These are phyloP conservation scores for Platanus orientalis DNA, from an alignment of 164 flowering plant genomes.

Conservation along the genomic window DNA sequence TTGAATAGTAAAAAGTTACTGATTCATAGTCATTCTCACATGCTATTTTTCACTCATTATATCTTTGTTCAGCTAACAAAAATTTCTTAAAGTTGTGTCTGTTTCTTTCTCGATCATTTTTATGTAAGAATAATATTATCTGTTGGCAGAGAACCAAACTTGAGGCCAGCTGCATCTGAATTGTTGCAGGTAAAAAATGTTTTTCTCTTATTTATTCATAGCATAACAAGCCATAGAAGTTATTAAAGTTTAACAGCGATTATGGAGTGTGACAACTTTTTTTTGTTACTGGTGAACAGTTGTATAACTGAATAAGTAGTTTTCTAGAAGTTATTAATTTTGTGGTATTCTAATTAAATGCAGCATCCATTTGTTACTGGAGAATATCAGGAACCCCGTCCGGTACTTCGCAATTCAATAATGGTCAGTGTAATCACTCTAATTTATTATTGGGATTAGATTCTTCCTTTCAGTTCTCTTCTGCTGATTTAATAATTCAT, in stretches of 20 bases:
- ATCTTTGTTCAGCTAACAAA: background rate
- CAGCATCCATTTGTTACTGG: background rate
- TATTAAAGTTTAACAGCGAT: background rate
- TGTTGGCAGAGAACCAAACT: slow-evolving; percentile 57
- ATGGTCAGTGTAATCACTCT: background rate
- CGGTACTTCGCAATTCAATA: background rate
- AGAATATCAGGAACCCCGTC: background rate
- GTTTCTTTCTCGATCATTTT: background rate
- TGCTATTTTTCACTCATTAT: background rate
- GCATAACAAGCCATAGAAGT: slow-evolving; percentile 7
- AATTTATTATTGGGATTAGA: background rate
- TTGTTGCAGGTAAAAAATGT: slow-evolving; percentile 46
- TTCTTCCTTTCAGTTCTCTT: background rate
- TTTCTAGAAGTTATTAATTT: background rate
- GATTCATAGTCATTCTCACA: background rate
- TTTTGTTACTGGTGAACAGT: background rate
- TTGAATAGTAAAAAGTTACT: too few species aligned
- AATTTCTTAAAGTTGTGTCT: background rate
- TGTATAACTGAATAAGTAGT: too few species aligned
- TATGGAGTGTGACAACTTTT: background rate
- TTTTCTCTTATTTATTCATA: slow-evolving; percentile 12
- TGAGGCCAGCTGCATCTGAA: slow-evolving; percentile 51
- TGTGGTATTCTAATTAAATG: background rate
- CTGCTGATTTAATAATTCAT: background rate
- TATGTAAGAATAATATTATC: slow-evolving; percentile 2